These are phyloP conservation scores for Leishmania aethiopica DNA, from an alignment of 208 protist genomes.

Conservation along the genomic window DNA sequence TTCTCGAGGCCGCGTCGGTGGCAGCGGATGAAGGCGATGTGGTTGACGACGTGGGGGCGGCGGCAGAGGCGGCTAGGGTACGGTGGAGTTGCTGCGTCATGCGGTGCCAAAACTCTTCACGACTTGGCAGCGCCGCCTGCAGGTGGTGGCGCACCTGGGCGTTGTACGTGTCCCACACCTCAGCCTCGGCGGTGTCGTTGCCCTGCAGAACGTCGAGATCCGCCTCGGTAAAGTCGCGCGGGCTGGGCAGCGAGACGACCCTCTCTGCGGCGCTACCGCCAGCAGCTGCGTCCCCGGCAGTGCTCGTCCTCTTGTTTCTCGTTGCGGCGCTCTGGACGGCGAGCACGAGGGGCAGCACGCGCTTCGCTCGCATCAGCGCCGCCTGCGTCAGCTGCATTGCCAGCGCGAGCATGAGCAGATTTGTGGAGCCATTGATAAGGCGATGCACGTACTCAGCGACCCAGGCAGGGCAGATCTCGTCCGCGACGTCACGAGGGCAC, in stretches of 20 bases:
- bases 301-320: neutral
- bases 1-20: constrained; percentile 31
- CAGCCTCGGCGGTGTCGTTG: constrained; percentile 28
- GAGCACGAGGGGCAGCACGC: constrained; percentile 56
- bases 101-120: constrained; percentile 93
- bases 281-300: neutral
- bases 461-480: constrained; percentile 86
- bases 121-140: constrained; percentile 62
- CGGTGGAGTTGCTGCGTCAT: constrained; percentile 90
- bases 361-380: constrained; percentile 68
- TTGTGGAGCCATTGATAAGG: constrained; percentile 80
- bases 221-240: constrained; percentile 2
- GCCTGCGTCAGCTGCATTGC: constrained; percentile 87
- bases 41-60: neutral
- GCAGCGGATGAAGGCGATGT: constrained; percentile 1
- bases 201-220: constrained; percentile 25
- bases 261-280: neutral
- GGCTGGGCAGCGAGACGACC: neutral
- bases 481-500: constrained; percentile 71
- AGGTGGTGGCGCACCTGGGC: constrained; percentile 69
- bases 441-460: constrained; percentile 82
- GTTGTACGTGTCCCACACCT: constrained; percentile 74
- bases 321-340: constrained; percentile 39
- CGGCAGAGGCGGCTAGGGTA: constrained; percentile 27
- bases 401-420: constrained; percentile 73